These are phyloP conservation scores for Ogataea neopini DNA, from an alignment of 805 yeast species.

Conservation along the genomic window DNA sequence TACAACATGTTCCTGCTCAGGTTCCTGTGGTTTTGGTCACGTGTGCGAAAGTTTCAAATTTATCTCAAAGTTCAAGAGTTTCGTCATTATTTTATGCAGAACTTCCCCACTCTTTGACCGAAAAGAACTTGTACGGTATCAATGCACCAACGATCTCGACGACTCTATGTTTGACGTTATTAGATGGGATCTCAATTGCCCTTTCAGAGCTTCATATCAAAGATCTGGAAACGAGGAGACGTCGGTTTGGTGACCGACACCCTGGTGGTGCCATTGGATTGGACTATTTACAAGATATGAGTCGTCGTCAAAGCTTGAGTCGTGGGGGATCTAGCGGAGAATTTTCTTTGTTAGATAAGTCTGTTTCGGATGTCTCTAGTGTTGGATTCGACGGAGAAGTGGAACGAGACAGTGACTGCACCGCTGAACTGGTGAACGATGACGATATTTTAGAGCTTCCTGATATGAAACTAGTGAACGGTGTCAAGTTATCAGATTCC, in stretches of 20 bases:
- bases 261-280: slow-evolving; percentile 93
- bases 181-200: slow-evolving; percentile 79
- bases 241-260: slow-evolving; percentile 67
- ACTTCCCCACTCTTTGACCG: slow-evolving; percentile 57
- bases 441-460: slow-evolving; percentile 19
- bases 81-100: slow-evolving; percentile 60
- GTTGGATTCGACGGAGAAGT: slow-evolving; percentile 12
- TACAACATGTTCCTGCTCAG: slow-evolving; percentile 55
- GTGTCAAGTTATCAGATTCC: slow-evolving; percentile 29
- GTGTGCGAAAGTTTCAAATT: slow-evolving; percentile 54
- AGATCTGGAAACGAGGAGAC: slow-evolving; percentile 54
- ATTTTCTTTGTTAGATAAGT: slow-evolving; percentile 15
- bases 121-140: slow-evolving; percentile 67
- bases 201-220: slow-evolving; percentile 64
- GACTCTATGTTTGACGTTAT: slow-evolving; percentile 69
- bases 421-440: slow-evolving; percentile 2
- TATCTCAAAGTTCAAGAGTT: slow-evolving; percentile 53
- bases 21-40: slow-evolving; percentile 65
- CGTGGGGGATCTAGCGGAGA: slow-evolving; percentile 17
- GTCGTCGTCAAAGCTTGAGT: slow-evolving; percentile 7
- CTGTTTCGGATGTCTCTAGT: slow-evolving; percentile 19
- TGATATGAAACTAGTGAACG: slow-evolving; percentile 24
- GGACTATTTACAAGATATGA: slow-evolving; percentile 32
- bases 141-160: slow-evolving; percentile 90
- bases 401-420: slow-evolving; percentile 13